Conservation (phyloP, 306 rosid species). For the Medicago lupulina region DNA sequence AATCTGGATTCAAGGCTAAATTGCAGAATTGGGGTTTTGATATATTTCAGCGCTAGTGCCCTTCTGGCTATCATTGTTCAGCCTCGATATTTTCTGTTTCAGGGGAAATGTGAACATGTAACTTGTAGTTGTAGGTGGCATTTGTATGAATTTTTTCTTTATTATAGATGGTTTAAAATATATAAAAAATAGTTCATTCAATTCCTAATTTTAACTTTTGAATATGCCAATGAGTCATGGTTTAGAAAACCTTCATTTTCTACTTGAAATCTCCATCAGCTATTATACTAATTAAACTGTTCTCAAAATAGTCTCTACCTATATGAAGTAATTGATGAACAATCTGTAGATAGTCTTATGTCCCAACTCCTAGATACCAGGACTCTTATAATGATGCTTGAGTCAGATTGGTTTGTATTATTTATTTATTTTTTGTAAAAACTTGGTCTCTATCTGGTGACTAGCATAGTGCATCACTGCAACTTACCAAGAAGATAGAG, state of each 20-base stretch:
- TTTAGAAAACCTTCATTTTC: neutral
- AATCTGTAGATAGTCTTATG: neutral
- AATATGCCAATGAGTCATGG: neutral
- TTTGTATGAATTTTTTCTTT: conserved; percentile 35
- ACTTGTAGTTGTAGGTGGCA: conserved; percentile 32
- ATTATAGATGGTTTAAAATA: conserved; percentile 28
- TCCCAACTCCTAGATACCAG: neutral
- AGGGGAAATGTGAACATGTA: conserved; percentile 32
- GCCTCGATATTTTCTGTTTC: conserved; percentile 28
- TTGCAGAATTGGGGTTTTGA: conserved; percentile 27
- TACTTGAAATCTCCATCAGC: neutral
- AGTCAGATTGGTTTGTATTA: neutral
- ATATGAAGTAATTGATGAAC: neutral
- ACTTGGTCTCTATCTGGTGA: neutral
- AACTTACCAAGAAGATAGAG: neutral
- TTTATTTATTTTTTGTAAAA: too few species aligned
- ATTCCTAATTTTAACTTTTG: neutral
- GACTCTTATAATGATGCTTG: neutral
- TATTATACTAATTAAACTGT: neutral
- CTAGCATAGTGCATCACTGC: neutral
- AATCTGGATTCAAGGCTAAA: conserved; percentile 2
- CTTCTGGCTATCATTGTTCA: conserved; percentile 28
- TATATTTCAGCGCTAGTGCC: conserved; percentile 22
- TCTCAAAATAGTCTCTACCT: neutral
- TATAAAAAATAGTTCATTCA: conserved; percentile 10